Conservation (phyloP, 2,329 filamentous ascomycete species). For the Monascus ruber region DNA sequence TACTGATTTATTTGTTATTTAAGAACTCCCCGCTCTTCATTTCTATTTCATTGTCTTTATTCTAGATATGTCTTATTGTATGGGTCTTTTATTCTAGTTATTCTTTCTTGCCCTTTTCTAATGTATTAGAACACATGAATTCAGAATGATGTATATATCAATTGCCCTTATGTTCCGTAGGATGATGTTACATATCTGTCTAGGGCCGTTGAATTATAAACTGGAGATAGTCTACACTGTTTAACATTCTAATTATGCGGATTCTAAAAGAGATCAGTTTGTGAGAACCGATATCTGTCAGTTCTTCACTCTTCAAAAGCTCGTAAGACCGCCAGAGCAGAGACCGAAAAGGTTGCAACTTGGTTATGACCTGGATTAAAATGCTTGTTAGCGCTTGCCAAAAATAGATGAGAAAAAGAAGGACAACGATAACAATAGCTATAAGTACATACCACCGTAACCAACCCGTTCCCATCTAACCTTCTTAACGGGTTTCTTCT, state of each 20-base stretch:
- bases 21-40: too few species aligned
- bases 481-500: conserved; percentile 18
- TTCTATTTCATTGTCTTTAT: too few species aligned
- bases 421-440: background rate
- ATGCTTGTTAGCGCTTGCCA: background rate
- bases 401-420: background rate
- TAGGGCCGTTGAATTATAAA: too few species aligned
- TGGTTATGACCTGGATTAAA: conserved; percentile 26
- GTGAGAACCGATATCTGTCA: background rate
- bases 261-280: background rate
- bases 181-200: too few species aligned
- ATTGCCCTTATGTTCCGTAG: too few species aligned
- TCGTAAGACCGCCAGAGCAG: conserved; percentile 26
- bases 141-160: too few species aligned
- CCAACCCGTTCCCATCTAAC: conserved; percentile 34
- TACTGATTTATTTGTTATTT: too few species aligned
- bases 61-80: too few species aligned
- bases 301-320: conserved; percentile 22
- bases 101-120: too few species aligned
- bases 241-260: background rate
- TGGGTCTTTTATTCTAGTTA: too few species aligned
- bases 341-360: conserved; percentile 29
- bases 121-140: too few species aligned
- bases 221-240: too few species aligned
- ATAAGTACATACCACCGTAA: conserved; percentile 28